phyloP scores from a whole-genome alignment of 306 rosid genomes.

The Vigna angularis region DNA sequence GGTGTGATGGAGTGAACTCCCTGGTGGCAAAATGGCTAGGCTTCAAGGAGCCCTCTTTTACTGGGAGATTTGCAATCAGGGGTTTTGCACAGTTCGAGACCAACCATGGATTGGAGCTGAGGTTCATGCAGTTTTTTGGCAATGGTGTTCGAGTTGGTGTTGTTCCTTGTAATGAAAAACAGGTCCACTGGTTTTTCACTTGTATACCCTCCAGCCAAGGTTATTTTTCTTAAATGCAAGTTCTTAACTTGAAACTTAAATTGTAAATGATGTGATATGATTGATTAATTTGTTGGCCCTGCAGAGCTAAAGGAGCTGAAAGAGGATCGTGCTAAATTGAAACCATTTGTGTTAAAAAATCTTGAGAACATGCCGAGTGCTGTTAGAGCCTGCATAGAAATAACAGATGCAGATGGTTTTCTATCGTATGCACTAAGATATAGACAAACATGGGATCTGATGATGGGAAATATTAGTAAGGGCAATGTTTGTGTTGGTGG shows the following conservation, averaged over 20 bases:
- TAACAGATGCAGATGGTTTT: slow-evolving; percentile 50
- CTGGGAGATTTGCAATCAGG: slow-evolving; percentile 64
- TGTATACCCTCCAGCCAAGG: slow-evolving; percentile 71
- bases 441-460: slow-evolving; percentile 68
- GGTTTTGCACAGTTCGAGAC: slow-evolving; percentile 47
- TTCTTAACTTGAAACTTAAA: no score
- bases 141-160: slow-evolving; percentile 63
- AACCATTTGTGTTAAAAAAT: slow-evolving; percentile 57
- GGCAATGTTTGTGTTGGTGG: slow-evolving; percentile 73
- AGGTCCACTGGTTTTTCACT: slow-evolving; percentile 65
- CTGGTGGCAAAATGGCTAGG: slow-evolving; percentile 75
- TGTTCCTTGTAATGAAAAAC: slow-evolving; percentile 56
- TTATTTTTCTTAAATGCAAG: slow-evolving; percentile 3
- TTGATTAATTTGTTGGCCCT: no score
- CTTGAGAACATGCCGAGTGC: slow-evolving; percentile 57
- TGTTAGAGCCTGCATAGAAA: slow-evolving; percentile 50
- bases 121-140: slow-evolving; percentile 56
- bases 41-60: slow-evolving; percentile 55
- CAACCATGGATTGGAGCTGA: slow-evolving; percentile 51
- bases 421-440: slow-evolving; percentile 50
- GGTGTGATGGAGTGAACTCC: slow-evolving; percentile 90
- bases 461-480: slow-evolving; percentile 67
- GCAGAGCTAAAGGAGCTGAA: slow-evolving; percentile 39
- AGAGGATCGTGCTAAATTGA: slow-evolving; percentile 51
- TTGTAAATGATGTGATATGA: no score